Evolutionary conservation across 352 stramenopile species (phyloP).

Genomic region (Globisporangium middletonii): DNA sequence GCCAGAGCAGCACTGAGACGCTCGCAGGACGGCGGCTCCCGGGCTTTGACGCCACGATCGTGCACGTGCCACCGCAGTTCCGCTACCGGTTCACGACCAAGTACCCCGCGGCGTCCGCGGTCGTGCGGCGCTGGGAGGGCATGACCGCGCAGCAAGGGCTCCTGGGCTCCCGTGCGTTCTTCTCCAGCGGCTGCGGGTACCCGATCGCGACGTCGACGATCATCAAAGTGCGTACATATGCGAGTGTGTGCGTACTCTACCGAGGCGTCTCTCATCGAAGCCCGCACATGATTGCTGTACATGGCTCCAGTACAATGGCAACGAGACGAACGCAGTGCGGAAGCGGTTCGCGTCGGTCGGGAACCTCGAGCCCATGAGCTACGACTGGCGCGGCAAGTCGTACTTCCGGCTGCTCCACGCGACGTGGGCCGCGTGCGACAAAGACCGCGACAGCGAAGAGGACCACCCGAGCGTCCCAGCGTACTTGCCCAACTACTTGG

Average conservation of each 20-base stretch:
- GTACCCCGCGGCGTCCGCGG: slow-evolving; percentile 63
- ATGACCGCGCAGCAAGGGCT: slow-evolving; percentile 60
- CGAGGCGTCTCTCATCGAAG: neutral
- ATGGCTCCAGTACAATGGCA: slow-evolving; percentile 67
- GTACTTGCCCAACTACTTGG: slow-evolving; percentile 78
- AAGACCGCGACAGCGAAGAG: slow-evolving; percentile 71
- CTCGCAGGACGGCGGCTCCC: slow-evolving; percentile 62
- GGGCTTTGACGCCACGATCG: slow-evolving; percentile 58
- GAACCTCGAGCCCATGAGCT: slow-evolving; percentile 46
- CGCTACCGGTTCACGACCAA: slow-evolving; percentile 78
- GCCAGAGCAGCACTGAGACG: slow-evolving; percentile 21
- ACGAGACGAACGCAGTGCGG: slow-evolving; percentile 46
- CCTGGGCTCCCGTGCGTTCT: slow-evolving; percentile 66
- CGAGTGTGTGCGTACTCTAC: neutral
- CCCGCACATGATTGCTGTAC: no score
- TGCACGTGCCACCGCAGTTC: slow-evolving; percentile 57
- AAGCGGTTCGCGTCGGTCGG: slow-evolving; percentile 57
- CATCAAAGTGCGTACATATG: slow-evolving; percentile 43
- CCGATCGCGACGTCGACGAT: slow-evolving; percentile 74
- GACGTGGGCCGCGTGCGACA: slow-evolving; percentile 65
- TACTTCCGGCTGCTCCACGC: slow-evolving; percentile 82
- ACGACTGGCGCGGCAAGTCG: slow-evolving; percentile 83
- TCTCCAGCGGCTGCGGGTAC: slow-evolving; percentile 81
- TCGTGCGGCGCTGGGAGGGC: slow-evolving; percentile 75
- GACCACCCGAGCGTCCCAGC: slow-evolving; percentile 41